Percentiles rank a stretch among this genome's conserved stretches.
These are phyloP conservation scores for Straminergon stramineum DNA, from an alignment of 225 moss, liverwort and hornwort species.

Conservation along the genomic window DNA sequence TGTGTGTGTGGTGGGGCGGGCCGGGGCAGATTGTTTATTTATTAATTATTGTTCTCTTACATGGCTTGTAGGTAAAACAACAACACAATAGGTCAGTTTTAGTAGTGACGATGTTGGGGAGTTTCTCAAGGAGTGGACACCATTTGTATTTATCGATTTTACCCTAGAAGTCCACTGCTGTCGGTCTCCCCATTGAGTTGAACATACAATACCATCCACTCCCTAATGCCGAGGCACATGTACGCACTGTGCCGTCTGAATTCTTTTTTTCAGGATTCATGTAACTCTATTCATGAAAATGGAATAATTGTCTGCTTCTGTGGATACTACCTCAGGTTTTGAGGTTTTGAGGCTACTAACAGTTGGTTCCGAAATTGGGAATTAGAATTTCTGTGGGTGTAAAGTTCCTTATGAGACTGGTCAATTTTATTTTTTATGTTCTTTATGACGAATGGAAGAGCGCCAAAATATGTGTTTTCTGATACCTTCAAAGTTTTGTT, in stretches of 20 bases:
- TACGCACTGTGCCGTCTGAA: neutral
- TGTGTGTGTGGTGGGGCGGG: neutral
- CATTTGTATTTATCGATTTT: slow-evolving; percentile 17
- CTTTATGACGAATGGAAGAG: neutral
- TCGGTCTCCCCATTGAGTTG: slow-evolving; percentile 1
- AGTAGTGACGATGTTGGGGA: slow-evolving; percentile 5
- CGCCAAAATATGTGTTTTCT: neutral
- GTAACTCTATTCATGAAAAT: slow-evolving; percentile 7
- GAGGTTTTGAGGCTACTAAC: neutral
- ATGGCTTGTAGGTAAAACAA: neutral
- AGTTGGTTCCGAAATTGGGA: neutral
- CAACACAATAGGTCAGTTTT: neutral
- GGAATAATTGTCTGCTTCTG: neutral
- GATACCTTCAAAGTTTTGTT: neutral
- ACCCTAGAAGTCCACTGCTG: neutral
- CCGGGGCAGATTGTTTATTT: neutral
- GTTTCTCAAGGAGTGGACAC: slow-evolving; percentile 1
- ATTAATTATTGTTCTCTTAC: neutral
- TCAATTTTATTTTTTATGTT: neutral
- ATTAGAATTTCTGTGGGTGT: neutral
- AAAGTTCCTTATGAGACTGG: neutral
- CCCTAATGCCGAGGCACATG: neutral
- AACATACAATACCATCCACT: neutral
- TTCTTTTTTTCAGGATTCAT: slow-evolving; percentile 9
- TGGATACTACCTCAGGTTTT: neutral